A percentile compares a stretch with the other conserved stretches of the same genome.
Evolutionary conservation across 1,284 basidiomycete species (phyloP).

Genomic region (Stygiomarasmius scandens): DNA sequence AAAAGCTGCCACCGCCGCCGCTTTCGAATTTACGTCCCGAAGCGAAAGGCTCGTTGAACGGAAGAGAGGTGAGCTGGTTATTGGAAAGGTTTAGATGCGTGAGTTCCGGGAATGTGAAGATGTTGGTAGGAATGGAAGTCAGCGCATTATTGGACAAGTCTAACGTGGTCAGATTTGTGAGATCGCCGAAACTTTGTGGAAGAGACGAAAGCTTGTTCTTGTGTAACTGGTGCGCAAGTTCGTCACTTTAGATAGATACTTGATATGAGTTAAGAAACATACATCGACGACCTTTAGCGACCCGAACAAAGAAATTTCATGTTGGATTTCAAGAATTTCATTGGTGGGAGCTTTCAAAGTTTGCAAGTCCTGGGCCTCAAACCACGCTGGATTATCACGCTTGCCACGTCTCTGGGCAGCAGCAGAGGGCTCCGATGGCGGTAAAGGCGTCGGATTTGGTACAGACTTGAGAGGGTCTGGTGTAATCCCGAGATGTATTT

Average conservation of each 20-base stretch:
- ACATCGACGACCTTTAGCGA: constrained; percentile 78
- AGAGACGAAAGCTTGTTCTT: constrained; percentile 66
- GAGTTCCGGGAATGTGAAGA: constrained; percentile 71
- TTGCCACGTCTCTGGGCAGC: constrained; percentile 33
- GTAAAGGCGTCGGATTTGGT: constrained; percentile 60
- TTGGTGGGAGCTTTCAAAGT: constrained; percentile 78
- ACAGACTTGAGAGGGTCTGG: constrained; percentile 67
- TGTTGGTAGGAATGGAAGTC: constrained; percentile 56
- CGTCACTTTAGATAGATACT: constrained; percentile 8
- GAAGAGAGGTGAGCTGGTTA: constrained; percentile 61
- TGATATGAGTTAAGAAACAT: constrained; percentile 27
- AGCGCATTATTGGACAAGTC: constrained; percentile 75
- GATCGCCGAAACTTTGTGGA: constrained; percentile 65
- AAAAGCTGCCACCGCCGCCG: constrained; percentile 55
- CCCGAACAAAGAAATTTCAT: constrained; percentile 80
- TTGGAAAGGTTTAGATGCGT: constrained; percentile 69
- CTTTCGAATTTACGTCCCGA: constrained; percentile 28
- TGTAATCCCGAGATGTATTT: constrained; percentile 73
- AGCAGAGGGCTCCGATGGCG: constrained; percentile 39
- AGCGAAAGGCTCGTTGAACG: constrained; percentile 62
- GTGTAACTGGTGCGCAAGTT: constrained; percentile 56
- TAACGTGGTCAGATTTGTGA: constrained; percentile 61
- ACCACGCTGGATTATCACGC: constrained; percentile 63
- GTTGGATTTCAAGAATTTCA: constrained; percentile 74
- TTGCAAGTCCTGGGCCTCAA: constrained; percentile 74